Base-by-base conservation (phyloP, 768 basidiomycete genomes). In the Termitomyces sp. region DNA sequence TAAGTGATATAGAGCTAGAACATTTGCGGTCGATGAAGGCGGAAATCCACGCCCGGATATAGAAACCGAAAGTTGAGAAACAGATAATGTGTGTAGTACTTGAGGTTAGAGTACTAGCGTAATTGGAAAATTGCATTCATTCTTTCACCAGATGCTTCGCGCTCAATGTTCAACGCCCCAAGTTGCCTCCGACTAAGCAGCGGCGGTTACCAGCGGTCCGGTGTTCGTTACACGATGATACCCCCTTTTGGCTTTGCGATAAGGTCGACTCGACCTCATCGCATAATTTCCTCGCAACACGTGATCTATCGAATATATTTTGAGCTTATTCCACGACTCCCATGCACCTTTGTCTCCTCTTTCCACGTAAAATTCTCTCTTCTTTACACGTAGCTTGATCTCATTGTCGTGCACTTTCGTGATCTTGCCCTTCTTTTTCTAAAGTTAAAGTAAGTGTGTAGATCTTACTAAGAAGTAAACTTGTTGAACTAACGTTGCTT, bases 1-100 rank as follows among this genome's bases (percentile, higher is more conserved):
- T 76, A 36, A 65, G 63, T 54, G 68, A 70, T 30, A 53, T 72
- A 6, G 74, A 76, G 66, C 68, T 75, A 70, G 64, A 63, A 42
- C 68, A 71, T 64, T 63, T 77, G 43, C 50, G 75, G 46, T 61
- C 63, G 44, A 67, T 77, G 69, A 64, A 70, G 37, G 66, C 67
- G 10, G 67, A 67, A n/a, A 30, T 52, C 1, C 16, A 32, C 51
- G 16, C 6, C 24, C 34, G 43, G 24, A 45, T 42, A 48, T 56
- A 58, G 37, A 52, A 22, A 20, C 10, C 14, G 8, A 27, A 42
- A 2, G 18, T 43, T 22, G 6, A 16, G n/a, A 6, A 5, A 7
- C 27, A 27, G 12, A n/a, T 20, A 16, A n/a, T 51, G 20, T 58
- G 51, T n/a, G n/a, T n/a, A n/a, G n/a, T n/a, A n/a, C n/a, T n/a